These are phyloP conservation scores for Pelagomonas calceolata DNA, from an alignment of 108 stramenopile species.

Conservation along the genomic window DNA sequence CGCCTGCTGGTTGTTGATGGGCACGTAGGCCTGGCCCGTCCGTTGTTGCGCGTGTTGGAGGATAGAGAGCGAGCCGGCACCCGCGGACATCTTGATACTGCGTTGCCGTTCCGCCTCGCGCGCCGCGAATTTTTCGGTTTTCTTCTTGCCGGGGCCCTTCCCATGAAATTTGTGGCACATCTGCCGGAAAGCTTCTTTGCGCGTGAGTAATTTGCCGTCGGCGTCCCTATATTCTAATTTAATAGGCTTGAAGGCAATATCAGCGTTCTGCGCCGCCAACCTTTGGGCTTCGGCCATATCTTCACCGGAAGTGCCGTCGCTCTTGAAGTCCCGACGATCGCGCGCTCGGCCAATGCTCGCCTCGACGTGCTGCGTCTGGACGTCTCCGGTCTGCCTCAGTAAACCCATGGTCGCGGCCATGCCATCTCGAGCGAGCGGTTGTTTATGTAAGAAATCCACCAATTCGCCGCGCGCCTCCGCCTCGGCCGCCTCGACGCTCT, in stretches of 20 bases:
- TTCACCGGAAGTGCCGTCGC: slow-evolving; percentile 37
- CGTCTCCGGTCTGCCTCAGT: background rate
- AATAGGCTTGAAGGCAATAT: slow-evolving; percentile 64
- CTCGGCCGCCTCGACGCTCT: slow-evolving; percentile 25
- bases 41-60: slow-evolving; percentile 5
- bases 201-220: slow-evolving; percentile 73
- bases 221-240: slow-evolving; percentile 94
- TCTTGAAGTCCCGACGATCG: slow-evolving; percentile 1
- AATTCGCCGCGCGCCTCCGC: background rate
- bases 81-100: background rate
- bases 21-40: slow-evolving; percentile 6
- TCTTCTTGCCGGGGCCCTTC: slow-evolving; percentile 81
- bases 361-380: background rate
- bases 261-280: slow-evolving; percentile 51
- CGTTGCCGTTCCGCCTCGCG: slow-evolving; percentile 28
- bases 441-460: background rate
- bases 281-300: slow-evolving; percentile 49
- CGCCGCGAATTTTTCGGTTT: slow-evolving; percentile 62
- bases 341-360: background rate
- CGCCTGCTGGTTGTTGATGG: background rate
- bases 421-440: background rate
- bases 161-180: slow-evolving; percentile 96
- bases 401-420: background rate
- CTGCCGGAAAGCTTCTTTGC: slow-evolving; percentile 89
- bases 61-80: background rate